Percentiles rank a stretch among this genome's conserved stretches.
phyloP scores from a whole-genome alignment of 2,329 filamentous ascomycete species.

The Sordariomycetes sp. region DNA sequence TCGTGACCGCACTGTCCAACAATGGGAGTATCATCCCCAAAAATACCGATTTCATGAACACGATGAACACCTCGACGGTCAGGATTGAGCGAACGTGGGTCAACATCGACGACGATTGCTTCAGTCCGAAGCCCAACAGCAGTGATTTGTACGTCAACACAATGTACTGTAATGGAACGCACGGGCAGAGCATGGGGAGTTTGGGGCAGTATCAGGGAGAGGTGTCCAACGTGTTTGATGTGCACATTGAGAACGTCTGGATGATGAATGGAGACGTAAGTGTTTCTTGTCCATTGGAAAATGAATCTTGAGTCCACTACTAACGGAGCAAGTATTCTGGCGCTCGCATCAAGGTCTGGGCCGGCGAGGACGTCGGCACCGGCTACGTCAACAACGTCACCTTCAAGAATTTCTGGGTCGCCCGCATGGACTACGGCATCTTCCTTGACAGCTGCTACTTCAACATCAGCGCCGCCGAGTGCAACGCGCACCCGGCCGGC shows the following conservation, averaged over 20 bases:
- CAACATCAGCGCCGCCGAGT: constrained; percentile 38
- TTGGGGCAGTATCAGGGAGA: constrained; percentile 49
- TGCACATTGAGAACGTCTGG: constrained; percentile 50
- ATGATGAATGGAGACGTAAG: constrained; percentile 40
- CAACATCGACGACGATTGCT: no score
- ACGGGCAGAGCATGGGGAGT: constrained; percentile 48
- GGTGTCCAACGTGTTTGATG: constrained; percentile 45
- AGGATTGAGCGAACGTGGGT: no score
- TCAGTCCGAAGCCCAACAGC: no score
- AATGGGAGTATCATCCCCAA: constrained; percentile 36
- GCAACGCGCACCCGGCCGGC: constrained; percentile 41
- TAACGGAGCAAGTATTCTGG: no score
- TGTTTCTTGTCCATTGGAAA: no score
- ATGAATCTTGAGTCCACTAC: no score
- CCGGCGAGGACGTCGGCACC: constrained; percentile 45
- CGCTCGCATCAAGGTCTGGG: constrained; percentile 53
- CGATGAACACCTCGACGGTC: constrained; percentile 49
- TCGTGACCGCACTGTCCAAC: constrained; percentile 42
- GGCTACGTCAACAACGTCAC: constrained; percentile 54
- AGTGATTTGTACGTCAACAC: constrained; percentile 49
- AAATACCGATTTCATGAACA: constrained; percentile 56
- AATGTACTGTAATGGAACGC: constrained; percentile 51
- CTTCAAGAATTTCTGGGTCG: constrained; percentile 48
- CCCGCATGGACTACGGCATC: constrained; percentile 47
- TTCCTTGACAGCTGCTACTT: constrained; percentile 57